phyloP scores from a whole-genome alignment of 495 filamentous ascomycete genomes.

The Articulospora tetracladia region DNA sequence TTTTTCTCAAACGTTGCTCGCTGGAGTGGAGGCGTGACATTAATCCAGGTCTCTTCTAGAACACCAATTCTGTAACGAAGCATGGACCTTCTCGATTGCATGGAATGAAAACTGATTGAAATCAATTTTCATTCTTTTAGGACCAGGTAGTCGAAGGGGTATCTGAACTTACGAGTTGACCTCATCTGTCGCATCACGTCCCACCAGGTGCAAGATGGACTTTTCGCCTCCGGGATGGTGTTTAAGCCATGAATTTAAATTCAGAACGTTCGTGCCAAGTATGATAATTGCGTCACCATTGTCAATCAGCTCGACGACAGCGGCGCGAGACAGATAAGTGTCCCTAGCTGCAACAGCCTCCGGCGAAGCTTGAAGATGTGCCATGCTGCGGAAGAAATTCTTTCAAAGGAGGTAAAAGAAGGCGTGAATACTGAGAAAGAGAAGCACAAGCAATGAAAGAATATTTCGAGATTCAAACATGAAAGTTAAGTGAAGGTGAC shows the following conservation, averaged over 20 bases:
- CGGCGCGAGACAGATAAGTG: background rate
- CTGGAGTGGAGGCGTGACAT: constrained; percentile 88
- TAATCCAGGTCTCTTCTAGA: constrained; percentile 74
- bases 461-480: no score
- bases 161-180: constrained; percentile 69
- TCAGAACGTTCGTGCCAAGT: constrained; percentile 71
- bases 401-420: no score
- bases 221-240: constrained; percentile 94
- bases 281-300: constrained; percentile 55
- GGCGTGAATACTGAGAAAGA: background rate
- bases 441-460: background rate
- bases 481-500: no score
- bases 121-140: background rate
- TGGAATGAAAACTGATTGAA: constrained; percentile 68
- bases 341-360: background rate
- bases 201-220: constrained; percentile 89
- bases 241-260: constrained; percentile 76
- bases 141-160: background rate
- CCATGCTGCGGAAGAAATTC: no score
- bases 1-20: constrained; percentile 70
- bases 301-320: background rate
- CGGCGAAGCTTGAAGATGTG: background rate
- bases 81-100: constrained; percentile 72
- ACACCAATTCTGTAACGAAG: constrained; percentile 20
- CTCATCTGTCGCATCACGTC: constrained; percentile 92